These are phyloP conservation scores for Cornus controversa DNA, from an alignment of 148 eudicot genomes.

Conservation along the genomic window DNA sequence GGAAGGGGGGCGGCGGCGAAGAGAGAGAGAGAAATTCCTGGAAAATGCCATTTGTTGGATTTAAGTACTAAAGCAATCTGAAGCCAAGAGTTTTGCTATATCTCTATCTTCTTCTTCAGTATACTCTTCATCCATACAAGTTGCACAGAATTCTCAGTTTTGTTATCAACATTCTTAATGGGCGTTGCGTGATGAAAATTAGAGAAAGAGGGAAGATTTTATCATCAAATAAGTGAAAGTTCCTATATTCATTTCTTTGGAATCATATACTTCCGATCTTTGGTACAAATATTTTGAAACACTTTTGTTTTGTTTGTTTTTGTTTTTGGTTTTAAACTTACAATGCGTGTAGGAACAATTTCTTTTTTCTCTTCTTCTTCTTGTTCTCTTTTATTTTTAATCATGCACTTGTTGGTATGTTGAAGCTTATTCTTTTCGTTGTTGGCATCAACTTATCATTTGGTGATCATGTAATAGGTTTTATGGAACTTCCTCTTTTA, in stretches of 20 bases:
- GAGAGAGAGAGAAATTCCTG: no score
- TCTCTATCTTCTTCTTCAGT: not conserved
- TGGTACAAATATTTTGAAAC: no score
- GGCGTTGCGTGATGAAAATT: not conserved
- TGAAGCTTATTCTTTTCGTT: not conserved
- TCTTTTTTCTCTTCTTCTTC: no score
- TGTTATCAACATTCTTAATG: not conserved
- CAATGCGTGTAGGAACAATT: no score
- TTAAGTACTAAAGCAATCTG: not conserved
- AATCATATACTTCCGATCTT: not conserved
- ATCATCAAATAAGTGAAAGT: not conserved
- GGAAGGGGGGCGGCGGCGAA: no score
- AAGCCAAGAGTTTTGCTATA: not conserved
- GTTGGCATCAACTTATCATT: not conserved
- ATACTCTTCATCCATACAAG: not conserved
- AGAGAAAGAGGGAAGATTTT: not conserved
- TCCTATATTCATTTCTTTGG: not conserved
- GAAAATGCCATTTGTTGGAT: not conserved
- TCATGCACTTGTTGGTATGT: not conserved
- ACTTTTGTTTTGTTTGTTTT: no score
- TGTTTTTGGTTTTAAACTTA: no score
- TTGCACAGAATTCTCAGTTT: not conserved
- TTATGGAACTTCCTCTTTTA: conserved; percentile 2
- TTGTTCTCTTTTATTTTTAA: not conserved
- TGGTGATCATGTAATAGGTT: not conserved